Evolutionary conservation across 768 basidiomycete genomes (phyloP), one percentile per base, ranked within the genome.

Genomic region (Scleroderma citrinum): DNA sequence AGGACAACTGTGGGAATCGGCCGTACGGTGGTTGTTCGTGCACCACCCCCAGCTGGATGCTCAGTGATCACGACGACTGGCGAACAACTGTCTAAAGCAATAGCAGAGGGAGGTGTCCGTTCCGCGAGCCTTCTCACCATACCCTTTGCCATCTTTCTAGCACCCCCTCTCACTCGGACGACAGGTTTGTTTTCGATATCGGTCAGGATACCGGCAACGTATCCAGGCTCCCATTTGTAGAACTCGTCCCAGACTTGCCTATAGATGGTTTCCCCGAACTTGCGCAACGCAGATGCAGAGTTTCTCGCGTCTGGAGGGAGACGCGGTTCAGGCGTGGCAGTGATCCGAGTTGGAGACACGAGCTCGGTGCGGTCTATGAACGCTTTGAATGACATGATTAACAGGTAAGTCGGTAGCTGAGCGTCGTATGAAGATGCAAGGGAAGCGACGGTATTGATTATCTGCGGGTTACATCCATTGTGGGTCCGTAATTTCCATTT

Each of bases 231-330:
- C 72, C 74, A 76, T n/a, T 47, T 46, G 42, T 78, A 77, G 55
- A 77, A 79, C 7, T 71, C 69, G 3, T 56, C 37, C 77, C 78
- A 79, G 24, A 72, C 62, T 1, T 55, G 51, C 30, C 59, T 55
- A 54, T 74, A 76, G 26, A 70, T 57, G 4, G 46, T 38, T 3
- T 58, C 54, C 3, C 65, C 73, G 37, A 60, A 49, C 0, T 58
- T 46, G 16, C 56, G 56, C 30, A 61, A 58, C 17, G 59, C 44
- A 17, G 54, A 20, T 10, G 14, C 7, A 14, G 55, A 42, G 3
- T 20, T 47, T 5, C 29, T 7, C 29, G 17, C 4, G n/a, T 42
- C 47, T 26, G 49, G 38, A 20, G 3, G 21, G 32, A 38, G 41
- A 36, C 40, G 30, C 5, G 23, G 44, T 16, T 42, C 43, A 11